Percentiles rank a stretch among this genome's conserved stretches.
These are phyloP conservation scores for Haematococcus lacustris DNA, from an alignment of 139 green algal species.

Conservation along the genomic window DNA sequence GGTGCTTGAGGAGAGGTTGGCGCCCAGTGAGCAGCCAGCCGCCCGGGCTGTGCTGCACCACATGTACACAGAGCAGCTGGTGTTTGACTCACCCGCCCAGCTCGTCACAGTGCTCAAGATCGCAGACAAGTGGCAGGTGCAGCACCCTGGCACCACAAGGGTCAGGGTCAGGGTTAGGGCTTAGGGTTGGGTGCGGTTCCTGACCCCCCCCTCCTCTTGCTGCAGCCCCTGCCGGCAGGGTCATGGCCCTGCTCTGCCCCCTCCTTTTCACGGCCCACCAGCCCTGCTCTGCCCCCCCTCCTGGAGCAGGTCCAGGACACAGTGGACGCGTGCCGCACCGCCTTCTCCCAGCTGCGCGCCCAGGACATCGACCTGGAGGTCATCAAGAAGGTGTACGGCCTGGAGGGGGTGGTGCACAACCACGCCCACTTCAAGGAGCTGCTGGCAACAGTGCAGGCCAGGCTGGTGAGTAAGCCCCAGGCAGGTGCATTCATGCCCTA, in stretches of 20 bases:
- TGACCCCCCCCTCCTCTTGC: no score
- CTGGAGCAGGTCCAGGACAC: not conserved
- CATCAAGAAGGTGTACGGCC: slow-evolving; percentile 3
- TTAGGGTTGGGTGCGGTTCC: no score
- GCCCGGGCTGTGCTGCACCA: not conserved
- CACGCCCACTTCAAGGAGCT: not conserved
- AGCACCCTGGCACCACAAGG: no score
- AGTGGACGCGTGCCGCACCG: slow-evolving; percentile 1
- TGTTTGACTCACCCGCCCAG: not conserved
- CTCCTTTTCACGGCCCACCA: no score
- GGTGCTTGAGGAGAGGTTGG: not conserved
- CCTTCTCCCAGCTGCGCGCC: slow-evolving; percentile 1
- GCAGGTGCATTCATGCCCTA: no score
- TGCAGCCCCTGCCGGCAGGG: no score
- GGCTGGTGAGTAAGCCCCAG: slow-evolving; percentile 4
- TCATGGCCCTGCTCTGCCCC: no score
- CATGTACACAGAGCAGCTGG: slow-evolving; percentile 4
- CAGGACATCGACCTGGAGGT: slow-evolving; percentile 9
- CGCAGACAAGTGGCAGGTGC: slow-evolving; percentile 8
- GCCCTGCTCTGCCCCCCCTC: no score
- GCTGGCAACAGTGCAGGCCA: not conserved
- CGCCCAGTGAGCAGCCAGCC: not conserved
- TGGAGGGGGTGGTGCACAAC: slow-evolving; percentile 2
- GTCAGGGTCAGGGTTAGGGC: no score
- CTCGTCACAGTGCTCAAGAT: slow-evolving; percentile 7